phyloP scores from a whole-genome alignment of 768 basidiomycete genomes.

The Inosperma sp. region DNA sequence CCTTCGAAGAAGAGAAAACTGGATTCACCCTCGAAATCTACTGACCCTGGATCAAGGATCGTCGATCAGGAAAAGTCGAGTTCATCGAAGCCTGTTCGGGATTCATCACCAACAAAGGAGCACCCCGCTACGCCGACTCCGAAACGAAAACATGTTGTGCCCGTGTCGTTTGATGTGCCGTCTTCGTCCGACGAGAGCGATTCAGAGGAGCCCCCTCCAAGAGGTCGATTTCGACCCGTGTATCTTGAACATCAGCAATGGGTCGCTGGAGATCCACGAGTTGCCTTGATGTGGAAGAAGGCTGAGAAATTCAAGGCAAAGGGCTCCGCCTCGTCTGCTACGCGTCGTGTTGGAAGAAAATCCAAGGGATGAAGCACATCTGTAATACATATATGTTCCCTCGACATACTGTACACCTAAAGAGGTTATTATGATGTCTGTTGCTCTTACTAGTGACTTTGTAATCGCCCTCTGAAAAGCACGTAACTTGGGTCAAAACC shows the following conservation, averaged over 20 bases:
- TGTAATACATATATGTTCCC: too few relatives aligned
- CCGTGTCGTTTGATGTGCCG: slow-evolving; percentile 5
- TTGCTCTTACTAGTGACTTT: too few relatives aligned
- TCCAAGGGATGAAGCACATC: too few relatives aligned
- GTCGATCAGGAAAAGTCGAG: background rate
- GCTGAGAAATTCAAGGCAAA: slow-evolving; percentile 19
- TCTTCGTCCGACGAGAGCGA: slow-evolving; percentile 23
- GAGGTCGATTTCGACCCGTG: slow-evolving; percentile 44
- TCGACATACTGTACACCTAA: too few relatives aligned
- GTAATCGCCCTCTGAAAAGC: too few relatives aligned
- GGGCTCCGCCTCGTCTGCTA: background rate
- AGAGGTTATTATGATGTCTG: too few relatives aligned
- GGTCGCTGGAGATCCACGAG: slow-evolving; percentile 38
- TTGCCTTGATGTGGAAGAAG: slow-evolving; percentile 29
- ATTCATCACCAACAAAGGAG: background rate
- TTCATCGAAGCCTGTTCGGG: background rate
- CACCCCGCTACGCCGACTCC: background rate
- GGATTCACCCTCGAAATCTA: slow-evolving; percentile 19
- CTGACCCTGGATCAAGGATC: background rate
- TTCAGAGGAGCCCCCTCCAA: slow-evolving; percentile 19
- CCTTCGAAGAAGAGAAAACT: slow-evolving; percentile 41
- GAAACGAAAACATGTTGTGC: slow-evolving; percentile 2
- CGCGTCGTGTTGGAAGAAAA: too few relatives aligned
- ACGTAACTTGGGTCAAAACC: too few relatives aligned
- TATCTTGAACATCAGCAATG: slow-evolving; percentile 50